These are phyloP conservation scores for Eucalyptus melliodora DNA, from an alignment of 345 rosid genomes.

Conservation along the genomic window DNA sequence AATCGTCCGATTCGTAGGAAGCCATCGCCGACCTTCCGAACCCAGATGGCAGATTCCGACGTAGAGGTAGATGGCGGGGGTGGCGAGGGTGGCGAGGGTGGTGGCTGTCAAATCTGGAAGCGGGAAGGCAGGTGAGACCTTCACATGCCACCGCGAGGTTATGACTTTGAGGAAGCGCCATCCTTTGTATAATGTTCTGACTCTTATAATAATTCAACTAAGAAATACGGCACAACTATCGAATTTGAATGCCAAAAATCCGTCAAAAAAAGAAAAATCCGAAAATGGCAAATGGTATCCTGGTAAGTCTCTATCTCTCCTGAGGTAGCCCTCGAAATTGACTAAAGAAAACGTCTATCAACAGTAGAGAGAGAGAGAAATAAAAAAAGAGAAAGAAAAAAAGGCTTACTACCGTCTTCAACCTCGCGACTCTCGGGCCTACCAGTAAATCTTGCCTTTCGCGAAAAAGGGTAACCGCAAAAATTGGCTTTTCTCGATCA, in stretches of 20 bases:
- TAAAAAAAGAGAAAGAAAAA: background rate
- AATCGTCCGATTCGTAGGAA: background rate
- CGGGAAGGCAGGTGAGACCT: background rate
- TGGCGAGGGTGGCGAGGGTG: background rate
- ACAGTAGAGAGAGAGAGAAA: too few species aligned
- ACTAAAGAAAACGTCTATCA: background rate
- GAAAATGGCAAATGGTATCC: background rate
- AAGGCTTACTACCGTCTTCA: background rate
- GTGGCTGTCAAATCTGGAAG: background rate
- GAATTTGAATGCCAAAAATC: background rate
- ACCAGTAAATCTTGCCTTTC: background rate
- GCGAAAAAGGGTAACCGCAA: background rate
- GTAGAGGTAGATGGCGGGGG: background rate
- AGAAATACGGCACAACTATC: background rate
- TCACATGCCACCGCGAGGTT: background rate
- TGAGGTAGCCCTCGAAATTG: background rate
- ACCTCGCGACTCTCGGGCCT: background rate
- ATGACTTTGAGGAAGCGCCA: background rate
- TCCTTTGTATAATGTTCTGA: background rate
- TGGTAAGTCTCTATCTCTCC: background rate
- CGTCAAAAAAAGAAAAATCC: background rate
- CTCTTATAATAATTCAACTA: background rate
- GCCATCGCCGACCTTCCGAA: background rate
- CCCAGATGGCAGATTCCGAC: background rate
- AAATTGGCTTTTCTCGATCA: background rate